Conservation (phyloP, 78 protist genomes). For the Dictyostelium citrinum region DNA sequence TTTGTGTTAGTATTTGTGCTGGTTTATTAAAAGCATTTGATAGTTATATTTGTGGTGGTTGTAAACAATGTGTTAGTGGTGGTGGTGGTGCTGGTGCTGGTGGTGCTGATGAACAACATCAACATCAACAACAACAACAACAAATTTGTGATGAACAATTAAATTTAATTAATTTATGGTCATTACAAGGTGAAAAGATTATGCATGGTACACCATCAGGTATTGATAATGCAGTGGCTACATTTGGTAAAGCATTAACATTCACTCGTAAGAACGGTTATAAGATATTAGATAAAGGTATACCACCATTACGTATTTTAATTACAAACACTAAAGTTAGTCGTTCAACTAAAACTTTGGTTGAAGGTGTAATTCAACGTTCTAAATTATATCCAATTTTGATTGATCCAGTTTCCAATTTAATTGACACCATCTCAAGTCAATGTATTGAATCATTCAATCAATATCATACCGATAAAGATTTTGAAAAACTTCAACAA, state of each 20-base stretch:
- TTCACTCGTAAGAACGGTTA: conserved; percentile 51
- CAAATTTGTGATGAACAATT: conserved; percentile 8
- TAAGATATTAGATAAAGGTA: conserved; percentile 13
- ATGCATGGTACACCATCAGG: conserved; percentile 88
- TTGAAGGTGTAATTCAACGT: conserved; percentile 33
- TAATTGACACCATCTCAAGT: conserved; percentile 40
- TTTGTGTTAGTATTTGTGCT: conserved; percentile 75
- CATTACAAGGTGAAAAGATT: conserved; percentile 70
- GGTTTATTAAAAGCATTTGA: conserved; percentile 52
- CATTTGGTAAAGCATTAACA: conserved; percentile 72
- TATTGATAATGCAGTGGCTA: conserved; percentile 80
- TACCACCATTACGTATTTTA: conserved; percentile 46
- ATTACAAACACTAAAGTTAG: conserved; percentile 49
- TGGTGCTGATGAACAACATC: no score
- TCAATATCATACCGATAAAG: conserved; percentile 9
- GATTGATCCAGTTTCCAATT: conserved; percentile 47
- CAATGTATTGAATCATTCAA: conserved; percentile 17
- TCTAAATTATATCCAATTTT: background rate
- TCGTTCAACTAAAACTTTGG: conserved; percentile 59
- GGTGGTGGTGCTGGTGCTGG: no score
- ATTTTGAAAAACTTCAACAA: conserved; percentile 15
- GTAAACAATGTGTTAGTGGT: conserved; percentile 11
- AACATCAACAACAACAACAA: background rate
- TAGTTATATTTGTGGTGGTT: conserved; percentile 53
- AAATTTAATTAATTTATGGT: conserved; percentile 62